These are phyloP conservation scores for Aspergillus unguis DNA, from an alignment of 2,329 filamentous ascomycete genomes.

Conservation along the genomic window DNA sequence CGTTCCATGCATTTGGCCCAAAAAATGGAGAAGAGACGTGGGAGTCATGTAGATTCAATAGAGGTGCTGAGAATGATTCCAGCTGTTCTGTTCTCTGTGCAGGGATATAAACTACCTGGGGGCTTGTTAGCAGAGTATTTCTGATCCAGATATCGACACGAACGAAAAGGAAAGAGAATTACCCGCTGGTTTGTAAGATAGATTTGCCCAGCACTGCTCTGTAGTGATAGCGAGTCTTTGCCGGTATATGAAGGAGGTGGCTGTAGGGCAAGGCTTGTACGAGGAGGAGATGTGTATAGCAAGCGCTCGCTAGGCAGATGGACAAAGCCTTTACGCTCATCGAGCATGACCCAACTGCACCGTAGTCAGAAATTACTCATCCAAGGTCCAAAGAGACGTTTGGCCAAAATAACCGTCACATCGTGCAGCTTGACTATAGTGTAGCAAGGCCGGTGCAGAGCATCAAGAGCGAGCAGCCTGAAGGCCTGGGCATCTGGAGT, in stretches of 20 bases:
- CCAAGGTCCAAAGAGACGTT: neutral
- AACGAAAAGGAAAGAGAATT: conserved; percentile 33
- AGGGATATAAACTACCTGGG: conserved; percentile 82
- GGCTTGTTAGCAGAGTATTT: conserved; percentile 10
- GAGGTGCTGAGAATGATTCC: conserved; percentile 84
- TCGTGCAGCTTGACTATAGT: neutral
- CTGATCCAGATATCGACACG: neutral
- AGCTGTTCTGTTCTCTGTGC: conserved; percentile 63
- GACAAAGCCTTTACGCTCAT: conserved; percentile 68
- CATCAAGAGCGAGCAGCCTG: neutral
- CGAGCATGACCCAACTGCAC: conserved; percentile 89
- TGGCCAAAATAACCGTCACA: neutral
- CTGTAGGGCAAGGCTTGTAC: conserved; percentile 72
- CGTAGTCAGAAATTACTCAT: conserved; percentile 2
- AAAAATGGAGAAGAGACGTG: conserved; percentile 87
- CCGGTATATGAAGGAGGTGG: conserved; percentile 65
- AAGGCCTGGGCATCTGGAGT: neutral
- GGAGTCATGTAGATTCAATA: conserved; percentile 82
- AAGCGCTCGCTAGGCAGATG: conserved; percentile 80
- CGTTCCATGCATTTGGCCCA: conserved; percentile 86
- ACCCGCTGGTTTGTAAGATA: conserved; percentile 86
- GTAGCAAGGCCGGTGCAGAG: neutral
- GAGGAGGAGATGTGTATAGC: conserved; percentile 73
- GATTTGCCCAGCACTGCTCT: conserved; percentile 70
- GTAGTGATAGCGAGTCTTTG: conserved; percentile 62